Evolutionary conservation across 208 protist species (phyloP).

Genomic region (Acanthamoeba sp.): DNA sequence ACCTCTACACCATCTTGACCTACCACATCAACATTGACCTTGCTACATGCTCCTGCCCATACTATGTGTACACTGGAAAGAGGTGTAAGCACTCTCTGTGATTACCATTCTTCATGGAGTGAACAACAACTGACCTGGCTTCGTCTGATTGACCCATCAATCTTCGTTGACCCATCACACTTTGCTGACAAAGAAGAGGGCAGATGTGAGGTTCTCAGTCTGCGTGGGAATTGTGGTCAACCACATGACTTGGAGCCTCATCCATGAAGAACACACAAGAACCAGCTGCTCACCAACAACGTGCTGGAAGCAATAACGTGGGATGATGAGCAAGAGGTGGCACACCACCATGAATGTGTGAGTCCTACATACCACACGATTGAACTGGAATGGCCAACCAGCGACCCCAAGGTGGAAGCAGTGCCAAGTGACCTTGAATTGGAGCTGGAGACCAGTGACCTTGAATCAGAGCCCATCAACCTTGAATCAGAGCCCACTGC

Average conservation of each 20-base stretch:
- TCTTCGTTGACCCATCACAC: background rate
- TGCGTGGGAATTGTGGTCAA: background rate
- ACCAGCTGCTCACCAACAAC: background rate
- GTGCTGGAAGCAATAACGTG: background rate
- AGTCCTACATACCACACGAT: no score
- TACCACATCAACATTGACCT: background rate
- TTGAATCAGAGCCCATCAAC: background rate
- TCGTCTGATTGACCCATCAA: background rate
- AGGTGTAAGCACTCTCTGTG: background rate
- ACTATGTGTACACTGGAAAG: slow-evolving; percentile 2
- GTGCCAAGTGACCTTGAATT: no score
- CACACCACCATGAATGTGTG: no score
- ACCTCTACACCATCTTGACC: background rate
- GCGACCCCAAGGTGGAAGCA: no score
- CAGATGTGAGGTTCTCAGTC: background rate
- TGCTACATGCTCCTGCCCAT: background rate
- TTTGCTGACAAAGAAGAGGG: background rate
- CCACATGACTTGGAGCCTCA: background rate
- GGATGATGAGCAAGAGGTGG: background rate
- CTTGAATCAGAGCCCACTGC: background rate
- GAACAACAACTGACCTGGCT: background rate
- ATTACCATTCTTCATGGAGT: background rate
- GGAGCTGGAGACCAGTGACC: background rate
- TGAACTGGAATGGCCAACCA: no score
- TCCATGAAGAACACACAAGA: background rate